Conservation (phyloP, 129 eudicot genomes). For the Centaurea solstitialis region DNA sequence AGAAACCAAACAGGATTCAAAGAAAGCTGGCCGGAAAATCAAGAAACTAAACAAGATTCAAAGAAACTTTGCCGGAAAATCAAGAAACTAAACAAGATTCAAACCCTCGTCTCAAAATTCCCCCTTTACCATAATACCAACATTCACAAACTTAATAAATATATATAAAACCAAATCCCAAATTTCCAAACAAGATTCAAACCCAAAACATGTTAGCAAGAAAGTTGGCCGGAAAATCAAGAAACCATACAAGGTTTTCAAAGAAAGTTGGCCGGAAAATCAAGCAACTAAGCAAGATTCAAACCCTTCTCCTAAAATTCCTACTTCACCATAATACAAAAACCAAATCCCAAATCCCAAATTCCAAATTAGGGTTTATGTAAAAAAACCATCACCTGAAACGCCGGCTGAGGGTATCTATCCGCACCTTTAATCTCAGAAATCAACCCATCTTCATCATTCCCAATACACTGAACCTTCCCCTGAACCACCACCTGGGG, state of each 20-base stretch:
- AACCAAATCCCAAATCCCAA: background rate
- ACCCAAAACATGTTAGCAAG: too few relatives aligned
- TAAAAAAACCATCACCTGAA: constrained; percentile 50
- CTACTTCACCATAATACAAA: background rate
- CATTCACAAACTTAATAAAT: too few relatives aligned
- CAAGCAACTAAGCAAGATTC: background rate
- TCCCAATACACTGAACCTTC: constrained; percentile 56
- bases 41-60: too few relatives aligned
- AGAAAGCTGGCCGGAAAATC: too few relatives aligned
- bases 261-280: background rate
- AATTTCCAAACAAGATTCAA: too few relatives aligned
- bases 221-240: background rate
- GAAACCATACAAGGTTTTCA: background rate
- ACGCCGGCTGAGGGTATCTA: constrained; percentile 65
- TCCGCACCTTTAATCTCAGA: constrained; percentile 45
- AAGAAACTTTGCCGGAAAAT: too few relatives aligned
- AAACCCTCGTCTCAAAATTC: too few relatives aligned
- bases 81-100: too few relatives aligned
- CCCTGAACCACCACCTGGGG: constrained; percentile 92
- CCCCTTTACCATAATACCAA: too few relatives aligned
- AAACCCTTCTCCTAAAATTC: background rate
- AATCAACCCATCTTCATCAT: constrained; percentile 60
- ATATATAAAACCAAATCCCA: too few relatives aligned
- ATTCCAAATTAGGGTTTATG: background rate
- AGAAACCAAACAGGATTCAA: too few relatives aligned